Conservation (phyloP, 371 early-diverging fungal genomes). For the Mucor circinelloides region DNA sequence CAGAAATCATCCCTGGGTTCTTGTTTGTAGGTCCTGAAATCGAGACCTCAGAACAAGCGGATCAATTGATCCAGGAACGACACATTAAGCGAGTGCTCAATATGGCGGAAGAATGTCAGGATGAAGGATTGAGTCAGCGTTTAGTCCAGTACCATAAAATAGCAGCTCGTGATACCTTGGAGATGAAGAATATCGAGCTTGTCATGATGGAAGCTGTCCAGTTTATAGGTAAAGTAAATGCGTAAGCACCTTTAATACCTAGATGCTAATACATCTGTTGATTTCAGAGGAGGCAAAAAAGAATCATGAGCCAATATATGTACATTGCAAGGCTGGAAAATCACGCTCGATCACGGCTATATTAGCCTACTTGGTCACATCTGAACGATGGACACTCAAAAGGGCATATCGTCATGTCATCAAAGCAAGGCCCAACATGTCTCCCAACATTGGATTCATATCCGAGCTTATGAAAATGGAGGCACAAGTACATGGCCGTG, state of each 20-base stretch:
- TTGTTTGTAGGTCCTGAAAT: constrained; percentile 67
- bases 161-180: constrained; percentile 61
- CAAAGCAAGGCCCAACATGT: constrained; percentile 66
- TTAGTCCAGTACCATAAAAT: constrained; percentile 58
- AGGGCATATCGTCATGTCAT: constrained; percentile 76
- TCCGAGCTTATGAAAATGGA: constrained; percentile 75
- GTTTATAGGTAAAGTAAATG: constrained; percentile 58
- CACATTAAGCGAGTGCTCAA: constrained; percentile 59
- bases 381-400: constrained; percentile 69
- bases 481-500: constrained; percentile 57
- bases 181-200: constrained; percentile 62
- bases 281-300: constrained; percentile 41
- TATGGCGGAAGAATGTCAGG: constrained; percentile 69
- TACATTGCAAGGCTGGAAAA: constrained; percentile 88
- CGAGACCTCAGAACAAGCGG: constrained; percentile 51
- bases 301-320: constrained; percentile 67
- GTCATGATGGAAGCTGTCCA: constrained; percentile 59
- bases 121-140: constrained; percentile 35
- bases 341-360: constrained; percentile 82
- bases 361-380: constrained; percentile 71
- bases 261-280: background rate
- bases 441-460: constrained; percentile 90
- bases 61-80: constrained; percentile 41
- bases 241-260: background rate
- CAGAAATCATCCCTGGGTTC: constrained; percentile 63